Conservation (phyloP, 106 monocot genomes). For the Platanthera guangdongensis region DNA sequence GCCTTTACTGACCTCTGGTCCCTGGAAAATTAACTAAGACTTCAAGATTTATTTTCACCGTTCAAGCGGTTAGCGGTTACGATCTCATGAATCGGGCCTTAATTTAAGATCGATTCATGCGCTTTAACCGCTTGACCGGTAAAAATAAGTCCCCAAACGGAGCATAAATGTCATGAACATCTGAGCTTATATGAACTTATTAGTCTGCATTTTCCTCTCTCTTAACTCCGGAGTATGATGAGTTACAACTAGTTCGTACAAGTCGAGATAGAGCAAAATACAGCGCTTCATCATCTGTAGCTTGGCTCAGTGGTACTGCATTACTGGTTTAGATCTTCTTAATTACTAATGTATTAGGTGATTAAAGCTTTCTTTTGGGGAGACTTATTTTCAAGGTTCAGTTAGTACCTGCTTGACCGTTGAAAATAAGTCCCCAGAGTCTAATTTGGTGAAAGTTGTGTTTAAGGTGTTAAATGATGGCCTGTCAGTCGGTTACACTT, state of each 20-base stretch:
- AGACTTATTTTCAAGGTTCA: too few relatives aligned
- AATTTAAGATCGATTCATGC: too few relatives aligned
- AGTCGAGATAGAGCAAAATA: too few relatives aligned
- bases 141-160: too few relatives aligned
- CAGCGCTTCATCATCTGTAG: neutral
- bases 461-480: neutral
- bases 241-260: too few relatives aligned
- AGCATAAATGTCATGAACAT: too few relatives aligned
- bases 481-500: neutral
- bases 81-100: too few relatives aligned
- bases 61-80: too few relatives aligned
- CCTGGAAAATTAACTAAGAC: neutral
- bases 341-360: neutral
- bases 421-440: too few relatives aligned
- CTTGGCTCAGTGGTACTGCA: neutral
- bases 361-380: neutral
- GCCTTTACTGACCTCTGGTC: conserved; percentile 45
- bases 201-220: neutral
- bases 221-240: neutral
- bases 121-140: too few relatives aligned
- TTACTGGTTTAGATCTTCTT: neutral
- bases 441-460: too few relatives aligned
- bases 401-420: too few relatives aligned
- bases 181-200: neutral
- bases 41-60: neutral